Evolutionary conservation across 495 filamentous ascomycete genomes (phyloP).

Genomic region (Letharia columbiana): DNA sequence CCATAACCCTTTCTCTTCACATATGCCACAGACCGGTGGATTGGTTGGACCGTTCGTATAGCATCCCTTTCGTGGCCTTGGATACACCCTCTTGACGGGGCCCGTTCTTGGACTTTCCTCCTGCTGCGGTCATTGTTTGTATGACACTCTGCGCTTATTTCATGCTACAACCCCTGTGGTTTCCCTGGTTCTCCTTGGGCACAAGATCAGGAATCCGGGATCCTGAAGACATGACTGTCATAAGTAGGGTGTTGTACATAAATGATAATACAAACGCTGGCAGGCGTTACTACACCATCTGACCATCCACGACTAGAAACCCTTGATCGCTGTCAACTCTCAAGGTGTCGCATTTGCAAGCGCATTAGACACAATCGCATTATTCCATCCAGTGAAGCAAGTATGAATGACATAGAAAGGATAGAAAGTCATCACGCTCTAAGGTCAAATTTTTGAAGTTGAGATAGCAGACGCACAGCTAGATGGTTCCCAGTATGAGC

Average conservation of each 20-base stretch:
- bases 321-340: background rate
- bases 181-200: background rate
- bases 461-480: background rate
- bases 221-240: background rate
- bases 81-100: background rate
- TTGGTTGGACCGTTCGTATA: background rate
- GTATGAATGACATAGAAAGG: background rate
- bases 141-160: background rate
- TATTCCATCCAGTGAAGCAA: background rate
- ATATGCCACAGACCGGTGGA: background rate
- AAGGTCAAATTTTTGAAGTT: background rate
- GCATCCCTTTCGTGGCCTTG: background rate
- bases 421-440: background rate
- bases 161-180: background rate
- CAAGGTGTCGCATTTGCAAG: background rate
- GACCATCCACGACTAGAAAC: background rate
- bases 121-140: background rate
- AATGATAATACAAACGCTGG: background rate
- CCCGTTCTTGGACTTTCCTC: background rate
- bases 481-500: background rate
- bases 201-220: background rate
- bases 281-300: background rate
- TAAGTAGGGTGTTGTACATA: background rate
- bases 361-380: background rate
- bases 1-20: background rate